Evolutionary conservation across 192 early-diverging fungal genomes (phyloP).

Genomic region (Chytriomyces sp.): DNA sequence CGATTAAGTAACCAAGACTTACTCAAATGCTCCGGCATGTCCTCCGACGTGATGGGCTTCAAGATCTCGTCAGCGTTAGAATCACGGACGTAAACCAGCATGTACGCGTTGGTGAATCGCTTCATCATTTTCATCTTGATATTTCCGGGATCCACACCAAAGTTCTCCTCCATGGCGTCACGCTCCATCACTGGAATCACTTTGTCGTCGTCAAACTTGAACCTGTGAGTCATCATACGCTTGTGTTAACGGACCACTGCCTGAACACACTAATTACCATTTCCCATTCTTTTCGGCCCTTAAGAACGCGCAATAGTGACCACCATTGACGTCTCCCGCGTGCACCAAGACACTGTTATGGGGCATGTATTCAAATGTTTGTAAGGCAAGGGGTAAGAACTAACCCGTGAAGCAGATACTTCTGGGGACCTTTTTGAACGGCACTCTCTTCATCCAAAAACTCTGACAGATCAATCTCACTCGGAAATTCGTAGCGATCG

Average conservation of each 20-base stretch:
- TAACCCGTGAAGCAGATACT: slow-evolving; percentile 87
- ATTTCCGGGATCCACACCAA: slow-evolving; percentile 70
- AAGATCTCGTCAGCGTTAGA: slow-evolving; percentile 71
- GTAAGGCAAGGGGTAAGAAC: not conserved
- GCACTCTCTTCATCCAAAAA: slow-evolving; percentile 72
- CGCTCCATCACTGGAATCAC: slow-evolving; percentile 76
- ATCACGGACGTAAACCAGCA: slow-evolving; percentile 96
- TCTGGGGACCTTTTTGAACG: slow-evolving; percentile 51
- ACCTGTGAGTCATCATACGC: too few relatives aligned
- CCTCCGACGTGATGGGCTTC: slow-evolving; percentile 59
- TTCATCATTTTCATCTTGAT: slow-evolving; percentile 44
- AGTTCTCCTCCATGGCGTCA: slow-evolving; percentile 94
- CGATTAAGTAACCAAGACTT: slow-evolving; percentile 19
- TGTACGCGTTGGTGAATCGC: slow-evolving; percentile 96
- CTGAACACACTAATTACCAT: slow-evolving; percentile 67
- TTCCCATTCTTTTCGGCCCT: slow-evolving; percentile 78
- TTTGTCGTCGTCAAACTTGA: slow-evolving; percentile 93
- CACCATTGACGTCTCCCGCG: slow-evolving; percentile 87
- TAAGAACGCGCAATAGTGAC: slow-evolving; percentile 93
- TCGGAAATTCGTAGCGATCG: slow-evolving; percentile 93
- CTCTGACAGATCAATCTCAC: slow-evolving; percentile 79
- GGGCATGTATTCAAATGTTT: not conserved
- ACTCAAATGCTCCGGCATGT: slow-evolving; percentile 82
- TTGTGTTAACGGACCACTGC: too few relatives aligned
- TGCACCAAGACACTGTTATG: slow-evolving; percentile 86